Conservation (phyloP, 2,329 filamentous ascomycete genomes). For the Aspergillus felis region DNA sequence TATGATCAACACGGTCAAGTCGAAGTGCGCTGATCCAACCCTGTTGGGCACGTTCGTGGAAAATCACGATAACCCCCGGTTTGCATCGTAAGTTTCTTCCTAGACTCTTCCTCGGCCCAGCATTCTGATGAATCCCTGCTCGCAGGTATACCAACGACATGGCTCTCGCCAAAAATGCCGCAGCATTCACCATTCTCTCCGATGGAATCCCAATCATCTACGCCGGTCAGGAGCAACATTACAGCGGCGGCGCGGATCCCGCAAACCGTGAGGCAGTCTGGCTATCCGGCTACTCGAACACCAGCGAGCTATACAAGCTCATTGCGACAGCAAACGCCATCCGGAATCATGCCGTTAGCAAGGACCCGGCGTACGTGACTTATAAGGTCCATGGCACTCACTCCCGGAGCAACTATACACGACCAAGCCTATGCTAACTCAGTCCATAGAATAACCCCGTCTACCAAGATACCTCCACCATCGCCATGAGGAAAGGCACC, state of each 20-base stretch:
- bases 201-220: constrained; percentile 64
- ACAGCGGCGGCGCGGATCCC: constrained; percentile 48
- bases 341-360: constrained; percentile 42
- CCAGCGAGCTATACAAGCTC: constrained; percentile 47
- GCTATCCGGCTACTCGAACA: constrained; percentile 49
- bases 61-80: constrained; percentile 60
- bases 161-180: constrained; percentile 56
- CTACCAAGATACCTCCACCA: constrained; percentile 41
- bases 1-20: constrained; percentile 32
- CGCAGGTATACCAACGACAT: constrained; percentile 29
- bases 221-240: constrained; percentile 65
- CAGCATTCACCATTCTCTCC: constrained; percentile 57
- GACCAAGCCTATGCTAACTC: background rate
- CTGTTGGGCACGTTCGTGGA: constrained; percentile 55
- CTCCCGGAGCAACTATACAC: background rate
- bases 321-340: constrained; percentile 50
- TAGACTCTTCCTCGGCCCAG: background rate
- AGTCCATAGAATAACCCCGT: constrained; percentile 34
- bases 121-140: background rate
- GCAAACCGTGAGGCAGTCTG: constrained; percentile 57
- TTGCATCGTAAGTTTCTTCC: constrained; percentile 33
- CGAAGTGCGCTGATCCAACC: constrained; percentile 41
- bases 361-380: constrained; percentile 38
- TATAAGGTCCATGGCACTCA: constrained; percentile 25
- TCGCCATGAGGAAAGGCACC: constrained; percentile 42